Base-by-base conservation (phyloP, 1,139 yeast genomes). In the Geotrichum aggregatum region DNA sequence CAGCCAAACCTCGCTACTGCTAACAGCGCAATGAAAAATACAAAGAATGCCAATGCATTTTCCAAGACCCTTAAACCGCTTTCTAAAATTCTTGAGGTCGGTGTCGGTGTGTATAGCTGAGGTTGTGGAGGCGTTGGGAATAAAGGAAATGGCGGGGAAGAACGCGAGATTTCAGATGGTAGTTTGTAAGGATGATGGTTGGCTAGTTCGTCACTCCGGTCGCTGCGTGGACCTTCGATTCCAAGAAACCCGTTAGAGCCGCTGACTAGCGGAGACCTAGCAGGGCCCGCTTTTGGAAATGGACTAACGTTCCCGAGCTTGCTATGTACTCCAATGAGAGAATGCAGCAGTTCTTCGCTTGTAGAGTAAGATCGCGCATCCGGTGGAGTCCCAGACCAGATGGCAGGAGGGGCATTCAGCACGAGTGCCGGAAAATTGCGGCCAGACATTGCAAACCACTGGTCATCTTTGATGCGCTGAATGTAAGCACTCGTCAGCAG, bases 391-490 rank as follows among this genome's bases (percentile, higher is more conserved):
- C 40, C 53, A 18, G 26, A 64, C 74, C 73, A 73, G 2, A 55
- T 54, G 0, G 76, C 71, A 0, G 57, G 61, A 53, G 95, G 92
- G 0, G 97, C 94, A 24, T 87, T 79, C 56, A 82, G 81, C 19
- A 91, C 89, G 49, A 89, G 68, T 0, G 94, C 82, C 0, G 97
- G 96, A 63, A 83, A 91, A 60, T 82, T 77, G 26, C 69, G 66
- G 58, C 83, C 86, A 30, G 95, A 85, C 78, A 91, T 76, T 10
- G 96, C 97, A 71, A 79, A 87, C 96, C 96, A 89, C 48, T 87
- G 84, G 3, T 82, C 81, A 51, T 76, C 76, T 11, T 76, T 72
- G 0, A 92, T 84, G 57, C 76, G 74, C 57, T 84, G 87, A 21
- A 89, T 72, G 64, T 80, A 88, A 1, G 89, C 77, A 8, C 74